Evolutionary conservation across 805 yeast species (phyloP).

Genomic region (Saturnispora diversa): DNA sequence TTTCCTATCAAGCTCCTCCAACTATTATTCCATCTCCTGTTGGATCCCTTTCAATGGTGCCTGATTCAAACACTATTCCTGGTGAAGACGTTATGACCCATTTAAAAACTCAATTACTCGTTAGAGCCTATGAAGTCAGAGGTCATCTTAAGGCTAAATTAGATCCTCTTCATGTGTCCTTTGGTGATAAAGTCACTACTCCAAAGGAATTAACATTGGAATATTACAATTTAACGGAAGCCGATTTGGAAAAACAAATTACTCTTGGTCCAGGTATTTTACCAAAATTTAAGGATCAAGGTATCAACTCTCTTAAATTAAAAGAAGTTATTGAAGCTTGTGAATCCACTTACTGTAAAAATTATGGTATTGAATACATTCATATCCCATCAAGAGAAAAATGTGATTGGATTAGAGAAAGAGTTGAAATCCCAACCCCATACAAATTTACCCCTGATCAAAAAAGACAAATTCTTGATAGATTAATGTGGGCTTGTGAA

Average conservation of each 20-base stretch:
- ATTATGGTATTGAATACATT: slow-evolving; percentile 90
- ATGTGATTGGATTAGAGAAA: slow-evolving; percentile 98
- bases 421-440: slow-evolving; percentile 88
- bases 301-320: slow-evolving; percentile 55
- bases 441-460: slow-evolving; percentile 77
- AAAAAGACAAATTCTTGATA: slow-evolving; percentile 92
- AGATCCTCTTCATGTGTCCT: slow-evolving; percentile 90
- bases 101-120: slow-evolving; percentile 90
- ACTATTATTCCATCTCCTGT: slow-evolving; percentile 77
- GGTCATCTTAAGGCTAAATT: slow-evolving; percentile 94
- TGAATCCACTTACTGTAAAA: slow-evolving; percentile 78
- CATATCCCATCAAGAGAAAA: slow-evolving; percentile 92
- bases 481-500: slow-evolving; percentile 92
- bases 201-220: slow-evolving; percentile 90
- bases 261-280: slow-evolving; percentile 96
- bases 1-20: slow-evolving; percentile 89
- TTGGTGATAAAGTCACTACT: slow-evolving; percentile 51
- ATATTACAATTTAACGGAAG: slow-evolving; percentile 83
- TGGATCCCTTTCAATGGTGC: slow-evolving; percentile 59
- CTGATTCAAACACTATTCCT: slow-evolving; percentile 41
- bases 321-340: slow-evolving; percentile 71
- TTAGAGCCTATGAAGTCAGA: slow-evolving; percentile 97
- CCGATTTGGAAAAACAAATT: slow-evolving; percentile 75
- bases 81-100: slow-evolving; percentile 72
- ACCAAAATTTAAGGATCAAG: slow-evolving; percentile 74